Evolutionary conservation across 2,329 filamentous ascomycete species (phyloP).

Genomic region (Dactylellina drechsleri): DNA sequence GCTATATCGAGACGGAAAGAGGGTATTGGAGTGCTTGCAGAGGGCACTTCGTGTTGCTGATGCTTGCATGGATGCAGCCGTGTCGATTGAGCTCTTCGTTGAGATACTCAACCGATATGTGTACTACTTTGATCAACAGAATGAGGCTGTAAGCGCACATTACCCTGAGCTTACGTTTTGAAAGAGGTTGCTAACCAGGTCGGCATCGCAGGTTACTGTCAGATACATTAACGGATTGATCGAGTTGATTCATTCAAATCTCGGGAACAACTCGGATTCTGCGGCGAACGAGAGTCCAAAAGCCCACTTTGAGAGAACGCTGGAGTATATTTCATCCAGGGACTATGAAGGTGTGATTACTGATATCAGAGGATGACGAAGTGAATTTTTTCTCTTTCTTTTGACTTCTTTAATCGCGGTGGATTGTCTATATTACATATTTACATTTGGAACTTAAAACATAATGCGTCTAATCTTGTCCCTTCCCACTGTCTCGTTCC

Average conservation of each 20-base stretch:
- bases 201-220: constrained; percentile 74
- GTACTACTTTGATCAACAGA: constrained; percentile 99
- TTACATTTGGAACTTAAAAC: constrained; percentile 39
- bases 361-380: constrained; percentile 66
- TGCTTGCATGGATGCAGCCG: constrained; percentile 85
- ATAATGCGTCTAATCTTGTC: constrained; percentile 36
- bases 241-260: constrained; percentile 96
- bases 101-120: constrained; percentile 98
- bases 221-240: constrained; percentile 98
- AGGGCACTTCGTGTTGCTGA: constrained; percentile 94
- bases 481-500: not conserved
- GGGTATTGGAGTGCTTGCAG: constrained; percentile 94
- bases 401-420: constrained; percentile 16
- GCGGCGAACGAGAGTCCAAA: constrained; percentile 86
- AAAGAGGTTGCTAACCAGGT: constrained; percentile 40
- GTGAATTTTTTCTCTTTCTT: not conserved
- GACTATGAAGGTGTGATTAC: constrained; percentile 93
- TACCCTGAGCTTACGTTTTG: not conserved
- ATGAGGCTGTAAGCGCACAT: constrained; percentile 77
- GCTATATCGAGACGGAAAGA: constrained; percentile 97
- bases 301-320: constrained; percentile 91
- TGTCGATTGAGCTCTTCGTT: constrained; percentile 96
- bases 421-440: constrained; percentile 54
- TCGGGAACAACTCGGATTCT: constrained; percentile 84
- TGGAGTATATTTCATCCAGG: constrained; percentile 90